These are phyloP conservation scores for Cercophora sp. DNA, from an alignment of 495 filamentous ascomycete genomes.

Conservation along the genomic window DNA sequence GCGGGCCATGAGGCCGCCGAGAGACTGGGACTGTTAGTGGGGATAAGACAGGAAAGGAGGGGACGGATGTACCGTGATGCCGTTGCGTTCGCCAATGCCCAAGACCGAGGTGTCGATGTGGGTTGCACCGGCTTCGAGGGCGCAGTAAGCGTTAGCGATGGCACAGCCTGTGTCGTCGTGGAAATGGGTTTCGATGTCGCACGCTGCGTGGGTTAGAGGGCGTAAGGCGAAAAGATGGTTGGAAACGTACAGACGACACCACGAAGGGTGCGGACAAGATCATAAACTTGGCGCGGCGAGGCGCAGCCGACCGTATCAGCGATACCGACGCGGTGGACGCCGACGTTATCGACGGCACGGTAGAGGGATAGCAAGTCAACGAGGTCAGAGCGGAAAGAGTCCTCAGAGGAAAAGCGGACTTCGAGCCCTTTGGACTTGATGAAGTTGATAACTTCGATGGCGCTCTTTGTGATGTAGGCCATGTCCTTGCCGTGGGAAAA, in stretches of 20 bases:
- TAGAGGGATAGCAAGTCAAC: conserved; percentile 54
- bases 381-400: conserved; percentile 72
- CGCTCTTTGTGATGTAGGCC: conserved; percentile 49
- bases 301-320: conserved; percentile 74
- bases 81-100: conserved; percentile 63
- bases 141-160: conserved; percentile 69
- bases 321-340: conserved; percentile 72
- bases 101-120: conserved; percentile 34
- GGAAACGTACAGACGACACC: conserved; percentile 54
- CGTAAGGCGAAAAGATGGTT: not conserved
- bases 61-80: conserved; percentile 49
- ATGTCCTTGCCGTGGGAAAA: conserved; percentile 74
- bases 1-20: conserved; percentile 55
- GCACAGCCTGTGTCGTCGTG: conserved; percentile 72
- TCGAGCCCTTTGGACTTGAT: conserved; percentile 81
- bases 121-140: conserved; percentile 66
- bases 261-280: conserved; percentile 67
- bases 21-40: not conserved
- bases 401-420: conserved; percentile 63
- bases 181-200: conserved; percentile 62
- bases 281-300: conserved; percentile 74
- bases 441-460: conserved; percentile 83
- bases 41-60: not conserved
- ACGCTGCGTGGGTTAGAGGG: not conserved
- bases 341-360: conserved; percentile 63